phyloP scores from a whole-genome alignment of 1,139 yeast genomes.

The Zhuliangozyma blackwelliae region DNA sequence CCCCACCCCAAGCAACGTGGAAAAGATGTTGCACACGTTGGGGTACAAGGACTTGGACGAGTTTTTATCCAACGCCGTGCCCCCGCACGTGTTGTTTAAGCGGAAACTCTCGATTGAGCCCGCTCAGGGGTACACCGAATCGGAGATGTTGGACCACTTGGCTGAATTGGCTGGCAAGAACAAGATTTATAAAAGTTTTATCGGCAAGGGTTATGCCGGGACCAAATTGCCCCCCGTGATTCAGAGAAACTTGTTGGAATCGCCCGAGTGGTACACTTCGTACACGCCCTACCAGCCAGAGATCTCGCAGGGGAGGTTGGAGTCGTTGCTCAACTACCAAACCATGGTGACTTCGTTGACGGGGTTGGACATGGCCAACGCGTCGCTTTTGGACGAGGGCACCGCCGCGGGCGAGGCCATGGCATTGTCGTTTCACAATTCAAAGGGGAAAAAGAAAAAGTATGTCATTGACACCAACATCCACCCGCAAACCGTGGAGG shows the following conservation, averaged over 20 bases:
- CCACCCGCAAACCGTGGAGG: slow-evolving; percentile 84
- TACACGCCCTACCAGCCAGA: slow-evolving; percentile 99
- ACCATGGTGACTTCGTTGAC: slow-evolving; percentile 86
- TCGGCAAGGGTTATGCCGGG: slow-evolving; percentile 94
- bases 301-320: slow-evolving; percentile 93
- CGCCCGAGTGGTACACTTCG: slow-evolving; percentile 98
- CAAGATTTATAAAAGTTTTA: slow-evolving; percentile 64
- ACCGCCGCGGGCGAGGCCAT: slow-evolving; percentile 98
- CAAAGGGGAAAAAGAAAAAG: slow-evolving; percentile 61
- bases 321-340: slow-evolving; percentile 84
- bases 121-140: slow-evolving; percentile 70
- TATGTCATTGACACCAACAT: slow-evolving; percentile 73
- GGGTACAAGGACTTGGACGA: slow-evolving; percentile 67
- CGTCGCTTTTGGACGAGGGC: slow-evolving; percentile 92
- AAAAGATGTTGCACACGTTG: slow-evolving; percentile 58
- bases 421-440: slow-evolving; percentile 71
- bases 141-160: slow-evolving; percentile 71
- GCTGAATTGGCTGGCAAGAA: slow-evolving; percentile 70
- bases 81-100: slow-evolving; percentile 66
- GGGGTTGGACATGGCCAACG: slow-evolving; percentile 89
- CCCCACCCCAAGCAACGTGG: slow-evolving; percentile 62
- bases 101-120: slow-evolving; percentile 65
- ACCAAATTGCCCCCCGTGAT: slow-evolving; percentile 88
- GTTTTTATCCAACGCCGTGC: slow-evolving; percentile 72
- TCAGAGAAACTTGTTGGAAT: slow-evolving; percentile 85